Evolutionary conservation across 257 asterid species (phyloP).

Genomic region (Solanum arcanum): DNA sequence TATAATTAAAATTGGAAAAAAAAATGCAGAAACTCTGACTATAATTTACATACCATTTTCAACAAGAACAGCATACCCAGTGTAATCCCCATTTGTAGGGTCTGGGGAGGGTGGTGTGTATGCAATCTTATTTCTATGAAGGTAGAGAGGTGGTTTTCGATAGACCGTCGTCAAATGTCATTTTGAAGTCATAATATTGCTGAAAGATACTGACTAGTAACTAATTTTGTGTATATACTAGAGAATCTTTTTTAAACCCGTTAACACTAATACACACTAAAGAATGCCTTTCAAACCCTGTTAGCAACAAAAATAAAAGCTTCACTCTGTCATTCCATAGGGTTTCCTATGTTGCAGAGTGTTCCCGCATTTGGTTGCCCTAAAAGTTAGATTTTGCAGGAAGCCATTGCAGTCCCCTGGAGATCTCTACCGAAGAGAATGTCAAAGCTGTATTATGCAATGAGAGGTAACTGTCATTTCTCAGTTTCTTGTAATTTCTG

Average conservation of each 20-base stretch:
- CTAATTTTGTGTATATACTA: background rate
- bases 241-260: background rate
- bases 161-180: background rate
- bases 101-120: background rate
- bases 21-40: background rate
- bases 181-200: background rate
- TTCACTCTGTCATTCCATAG: background rate
- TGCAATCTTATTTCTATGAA: background rate
- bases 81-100: background rate
- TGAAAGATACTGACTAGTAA: background rate
- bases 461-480: slow-evolving; percentile 56
- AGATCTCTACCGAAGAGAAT: slow-evolving; percentile 70
- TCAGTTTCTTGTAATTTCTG: background rate
- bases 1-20: background rate
- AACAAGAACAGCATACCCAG: background rate
- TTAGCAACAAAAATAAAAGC: background rate
- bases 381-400: slow-evolving; percentile 31
- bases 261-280: background rate
- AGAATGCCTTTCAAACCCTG: background rate
- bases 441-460: slow-evolving; percentile 73
- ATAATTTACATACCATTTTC: background rate
- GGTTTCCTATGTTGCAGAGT: slow-evolving; percentile 1
- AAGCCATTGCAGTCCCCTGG: slow-evolving; percentile 87
- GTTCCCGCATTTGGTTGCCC: background rate
- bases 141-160: background rate